Base-by-base conservation (phyloP, 148 eudicot species). In the Hydrangea macrophylla region DNA sequence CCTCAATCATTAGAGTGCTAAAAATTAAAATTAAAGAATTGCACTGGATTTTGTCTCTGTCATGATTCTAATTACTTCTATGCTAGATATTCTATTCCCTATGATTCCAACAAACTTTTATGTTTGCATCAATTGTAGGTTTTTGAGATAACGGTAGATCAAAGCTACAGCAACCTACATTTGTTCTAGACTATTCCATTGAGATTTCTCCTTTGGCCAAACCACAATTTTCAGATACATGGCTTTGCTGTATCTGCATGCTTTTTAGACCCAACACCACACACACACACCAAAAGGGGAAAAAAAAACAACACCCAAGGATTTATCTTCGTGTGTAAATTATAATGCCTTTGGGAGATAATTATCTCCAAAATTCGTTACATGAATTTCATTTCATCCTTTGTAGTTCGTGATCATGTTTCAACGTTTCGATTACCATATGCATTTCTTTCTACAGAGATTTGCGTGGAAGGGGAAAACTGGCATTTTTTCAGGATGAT, bases 141-240 rank as follows among this genome's bases (percentile, higher is more conserved):
- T 58, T 94, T 94, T 78, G 98, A 94, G 73, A 78, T 81, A 31
- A 66, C 80, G 61, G 97, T 94, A 65, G 98, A 94, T 84, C 96
- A 58, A 83, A 78, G 54, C 86, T 94, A 51, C 40, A 86, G 72
- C 98, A 94, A 74, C 98, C 98, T 30, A 94, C 97, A 58, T 94
- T 94, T 76, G 97, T 94, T 64, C 65, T 94, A 82, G 98, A 94
- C 85, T 90, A 94, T 78, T 97, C 98, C 13, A 59, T 88, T 73
- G 98, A 90, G 80, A 81, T 94, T 79, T 94, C 98, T 68, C 98
- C 98, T 70, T 81, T 94, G 40, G 98, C 98, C 59, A 94, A 94
- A 83, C 98, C 98, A 55, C 97, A 90, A 9, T 65, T 54, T 42
- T 62, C 9, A 42, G 20, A 25, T 9, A 40, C 39, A 17, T 58